These are phyloP conservation scores for Mortierella sp. DNA, from an alignment of 371 early-diverging fungal species.

Conservation along the genomic window DNA sequence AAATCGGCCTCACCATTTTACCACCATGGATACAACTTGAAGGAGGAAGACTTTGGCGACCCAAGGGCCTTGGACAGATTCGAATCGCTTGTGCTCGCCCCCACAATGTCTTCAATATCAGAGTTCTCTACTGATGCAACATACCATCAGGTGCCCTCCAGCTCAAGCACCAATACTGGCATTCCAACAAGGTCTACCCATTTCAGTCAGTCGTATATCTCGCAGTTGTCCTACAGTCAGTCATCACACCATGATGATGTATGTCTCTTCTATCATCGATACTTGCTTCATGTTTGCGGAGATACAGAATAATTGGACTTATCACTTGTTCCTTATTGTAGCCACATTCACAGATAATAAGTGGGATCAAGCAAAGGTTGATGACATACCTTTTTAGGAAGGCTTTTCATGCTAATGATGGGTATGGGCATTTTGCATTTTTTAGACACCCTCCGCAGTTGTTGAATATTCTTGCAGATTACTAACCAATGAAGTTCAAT, in stretches of 20 bases:
- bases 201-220: slow-evolving; percentile 5
- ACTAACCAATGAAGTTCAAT: not conserved
- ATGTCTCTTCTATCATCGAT: not conserved
- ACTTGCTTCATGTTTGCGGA: not conserved
- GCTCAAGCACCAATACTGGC: slow-evolving; percentile 23
- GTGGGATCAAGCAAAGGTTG: slow-evolving; percentile 75
- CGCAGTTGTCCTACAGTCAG: slow-evolving; percentile 20
- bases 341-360: slow-evolving; percentile 50
- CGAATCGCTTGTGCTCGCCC: slow-evolving; percentile 36
- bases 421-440: slow-evolving; percentile 22
- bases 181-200: slow-evolving; percentile 28
- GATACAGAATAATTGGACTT: not conserved
- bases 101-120: slow-evolving; percentile 24
- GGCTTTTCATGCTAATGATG: slow-evolving; percentile 59
- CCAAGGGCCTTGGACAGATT: slow-evolving; percentile 16
- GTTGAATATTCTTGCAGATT: not conserved
- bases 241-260: slow-evolving; percentile 34
- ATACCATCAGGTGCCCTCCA: slow-evolving; percentile 52
- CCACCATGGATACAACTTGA: slow-evolving; percentile 28
- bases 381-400: slow-evolving; percentile 67
- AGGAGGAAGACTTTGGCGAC: slow-evolving; percentile 30
- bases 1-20: slow-evolving; percentile 31
- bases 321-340: not conserved
- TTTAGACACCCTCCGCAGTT: not conserved
- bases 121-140: slow-evolving; percentile 38